Evolutionary conservation across 1,284 basidiomycete species (phyloP), one percentile per base, ranked within the genome.

Genomic region (Anthracocystis panici-leucophaei): DNA sequence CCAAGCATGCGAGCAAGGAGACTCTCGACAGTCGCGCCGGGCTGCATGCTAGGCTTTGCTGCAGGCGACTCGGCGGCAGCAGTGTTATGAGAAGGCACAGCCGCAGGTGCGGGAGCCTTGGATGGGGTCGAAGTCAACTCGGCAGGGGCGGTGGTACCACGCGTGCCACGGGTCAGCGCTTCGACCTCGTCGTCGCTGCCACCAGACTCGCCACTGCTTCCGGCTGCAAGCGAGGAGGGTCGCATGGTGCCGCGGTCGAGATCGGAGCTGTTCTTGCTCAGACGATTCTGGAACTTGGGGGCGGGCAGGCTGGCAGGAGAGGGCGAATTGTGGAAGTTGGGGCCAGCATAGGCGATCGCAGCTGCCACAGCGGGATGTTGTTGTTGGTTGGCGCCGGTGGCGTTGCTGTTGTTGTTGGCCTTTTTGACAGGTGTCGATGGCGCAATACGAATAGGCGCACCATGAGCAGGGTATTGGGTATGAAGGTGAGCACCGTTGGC

Each of bases 261-360:
- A 31, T 73, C 65, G 16, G 65, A 57, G 56, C 65, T 62, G 65
- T 61, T 73, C 75, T 68, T 73, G 61, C 52, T 33, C 23, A 71
- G 56, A 20, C 73, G 62, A 27, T 58, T 78, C 21, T 56, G 59
- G 46, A 82, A 82, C 49, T 75, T 80, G 61, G 80, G 80, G 21
- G 71, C 75, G 44, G 80, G 80, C 29, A 82, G 65, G 45, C 77
- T 79, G 31, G 79, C 79, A 10, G 80, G 79, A 31, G 77, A 79
- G 25, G 80, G 80, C 35, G 80, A 82, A 41, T 82, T 82, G 71
- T 82, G 80, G 69, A 82, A 82, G 57, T 80, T 77, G 29, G 80
- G 80, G 3, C 80, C 80, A 9, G 80, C 80, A 23, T 82, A 82
- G 41, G 80, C 80, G 16, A 76, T 68, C 3, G 68, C 65, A 21